phyloP scores from a whole-genome alignment of 768 basidiomycete species.

The Mycena venus region DNA sequence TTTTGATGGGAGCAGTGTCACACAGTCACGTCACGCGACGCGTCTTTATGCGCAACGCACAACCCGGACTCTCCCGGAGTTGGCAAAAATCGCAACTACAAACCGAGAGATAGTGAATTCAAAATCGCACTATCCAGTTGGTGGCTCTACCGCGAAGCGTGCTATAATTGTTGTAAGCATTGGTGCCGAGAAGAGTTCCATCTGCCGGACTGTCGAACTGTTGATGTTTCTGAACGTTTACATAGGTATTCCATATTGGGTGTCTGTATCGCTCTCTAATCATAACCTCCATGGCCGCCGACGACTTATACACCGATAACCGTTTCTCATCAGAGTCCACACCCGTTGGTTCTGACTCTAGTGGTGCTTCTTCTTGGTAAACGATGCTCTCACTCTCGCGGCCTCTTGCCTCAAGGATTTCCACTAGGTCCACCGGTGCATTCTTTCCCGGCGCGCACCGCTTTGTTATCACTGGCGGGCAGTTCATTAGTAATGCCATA shows the following conservation, averaged over 20 bases:
- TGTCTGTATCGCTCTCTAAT: neutral
- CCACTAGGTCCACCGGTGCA: neutral
- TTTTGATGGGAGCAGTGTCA: neutral
- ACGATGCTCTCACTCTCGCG: neutral
- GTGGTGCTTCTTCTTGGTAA: neutral
- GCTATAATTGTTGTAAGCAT: too few species aligned
- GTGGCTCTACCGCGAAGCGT: too few species aligned
- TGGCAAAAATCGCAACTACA: too few species aligned
- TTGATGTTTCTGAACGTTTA: too few species aligned
- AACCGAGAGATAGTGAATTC: too few species aligned
- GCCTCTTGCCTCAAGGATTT: neutral
- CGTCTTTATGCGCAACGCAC: neutral
- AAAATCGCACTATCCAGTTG: too few species aligned
- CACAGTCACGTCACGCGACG: neutral
- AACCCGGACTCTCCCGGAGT: too few species aligned
- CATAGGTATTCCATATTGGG: too few species aligned
- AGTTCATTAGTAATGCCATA: neutral
- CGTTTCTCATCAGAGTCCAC: too few species aligned
- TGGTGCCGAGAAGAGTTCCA: too few species aligned
- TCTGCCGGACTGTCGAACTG: too few species aligned
- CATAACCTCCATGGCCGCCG: neutral
- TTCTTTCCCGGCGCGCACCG: conserved; percentile 1
- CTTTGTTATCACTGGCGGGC: neutral
- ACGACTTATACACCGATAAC: too few species aligned
- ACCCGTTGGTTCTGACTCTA: neutral